These are phyloP conservation scores for Wickerhamiella cacticola DNA, from an alignment of 805 yeast genomes.

Conservation along the genomic window DNA sequence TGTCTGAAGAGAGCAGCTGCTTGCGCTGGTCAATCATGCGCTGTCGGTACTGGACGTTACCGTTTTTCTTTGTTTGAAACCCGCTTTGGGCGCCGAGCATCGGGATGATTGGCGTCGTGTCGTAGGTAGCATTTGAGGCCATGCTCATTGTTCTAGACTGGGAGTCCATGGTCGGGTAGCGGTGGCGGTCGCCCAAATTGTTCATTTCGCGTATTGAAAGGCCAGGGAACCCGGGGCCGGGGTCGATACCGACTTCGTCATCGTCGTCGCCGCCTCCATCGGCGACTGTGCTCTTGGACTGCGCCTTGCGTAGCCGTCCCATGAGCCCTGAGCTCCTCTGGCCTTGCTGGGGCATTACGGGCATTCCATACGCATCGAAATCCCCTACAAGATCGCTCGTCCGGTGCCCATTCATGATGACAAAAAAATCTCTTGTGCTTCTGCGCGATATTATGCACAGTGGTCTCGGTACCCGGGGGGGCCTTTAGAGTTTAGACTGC, in stretches of 20 bases:
- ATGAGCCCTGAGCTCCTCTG: slow-evolving; percentile 9
- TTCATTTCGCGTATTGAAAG: slow-evolving; percentile 20
- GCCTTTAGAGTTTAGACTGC: no score
- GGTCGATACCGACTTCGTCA: slow-evolving; percentile 22
- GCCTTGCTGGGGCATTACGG: slow-evolving; percentile 13
- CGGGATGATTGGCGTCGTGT: slow-evolving; percentile 31
- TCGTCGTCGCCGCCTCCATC: slow-evolving; percentile 19
- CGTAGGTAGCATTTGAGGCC: slow-evolving; percentile 23
- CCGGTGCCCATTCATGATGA: slow-evolving; percentile 11
- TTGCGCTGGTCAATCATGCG: slow-evolving; percentile 23
- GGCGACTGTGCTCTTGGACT: slow-evolving; percentile 12
- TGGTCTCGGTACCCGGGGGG: no score
- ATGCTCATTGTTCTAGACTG: slow-evolving; percentile 25
- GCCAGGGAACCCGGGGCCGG: slow-evolving; percentile 21
- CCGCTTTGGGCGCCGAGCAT: slow-evolving; percentile 20
- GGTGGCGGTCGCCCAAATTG: slow-evolving; percentile 27
- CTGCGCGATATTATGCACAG: slow-evolving; percentile 2
- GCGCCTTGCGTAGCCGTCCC: slow-evolving; percentile 10
- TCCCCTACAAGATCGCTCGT: slow-evolving; percentile 11
- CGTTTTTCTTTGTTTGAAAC: slow-evolving; percentile 5
- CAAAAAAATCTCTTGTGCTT: not conserved
- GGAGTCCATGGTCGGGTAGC: slow-evolving; percentile 26
- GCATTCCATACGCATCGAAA: slow-evolving; percentile 24
- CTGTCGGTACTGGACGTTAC: slow-evolving; percentile 22
- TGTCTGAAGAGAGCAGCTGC: slow-evolving; percentile 18